Evolutionary conservation across 2,329 filamentous ascomycete genomes (phyloP), one percentile per base, ranked within the genome.

Genomic region (Penicillium sp.): DNA sequence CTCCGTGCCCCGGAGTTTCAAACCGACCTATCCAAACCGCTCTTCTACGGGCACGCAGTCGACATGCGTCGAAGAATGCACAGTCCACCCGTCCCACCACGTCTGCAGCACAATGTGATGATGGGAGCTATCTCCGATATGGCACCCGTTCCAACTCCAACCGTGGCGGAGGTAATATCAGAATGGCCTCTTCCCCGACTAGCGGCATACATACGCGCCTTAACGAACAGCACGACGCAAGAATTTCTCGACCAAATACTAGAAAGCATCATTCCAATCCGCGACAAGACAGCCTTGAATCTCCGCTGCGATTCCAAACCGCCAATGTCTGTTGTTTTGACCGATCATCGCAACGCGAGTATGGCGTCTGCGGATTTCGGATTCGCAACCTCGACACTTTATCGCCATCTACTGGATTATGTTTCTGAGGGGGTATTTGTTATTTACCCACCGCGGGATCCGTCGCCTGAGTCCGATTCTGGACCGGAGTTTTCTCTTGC

Each of bases 21-120:
- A 0, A 55, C 66, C 0, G 67, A 71, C 20, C 59, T 65, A 8
- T 51, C 55, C 0, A 52, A 53, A 2, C 65, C 60, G 1, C 41
- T 70, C 3, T 62, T 67, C 32, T 76, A 70, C 70, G 59, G 40
- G 4, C 71, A 77, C 32, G 71, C 68, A 1, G 60, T 77, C 32
- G 66, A 77, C 33, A 76, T 78, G 74, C 64, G 65, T 5, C 58
- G 61, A 6, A 65, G 74, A 1, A 63, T 77, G 49, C 59, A 66
- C 32, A 52, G 34, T n/a, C 72, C 74, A 0, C 57, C 60, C 2
- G 59, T 68, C 9, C 68, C 72, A 1, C 33, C 53, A 0, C 67
- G 74, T 0, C 67, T 72, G 2, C 73, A 74, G 51, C 65, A 71
- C 3, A 75, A 75, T 29, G 59, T 72, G 18, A 59, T 75, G 58